phyloP scores from a whole-genome alignment of 73 alveolate genomes.

The Blepharisma stoltei region DNA sequence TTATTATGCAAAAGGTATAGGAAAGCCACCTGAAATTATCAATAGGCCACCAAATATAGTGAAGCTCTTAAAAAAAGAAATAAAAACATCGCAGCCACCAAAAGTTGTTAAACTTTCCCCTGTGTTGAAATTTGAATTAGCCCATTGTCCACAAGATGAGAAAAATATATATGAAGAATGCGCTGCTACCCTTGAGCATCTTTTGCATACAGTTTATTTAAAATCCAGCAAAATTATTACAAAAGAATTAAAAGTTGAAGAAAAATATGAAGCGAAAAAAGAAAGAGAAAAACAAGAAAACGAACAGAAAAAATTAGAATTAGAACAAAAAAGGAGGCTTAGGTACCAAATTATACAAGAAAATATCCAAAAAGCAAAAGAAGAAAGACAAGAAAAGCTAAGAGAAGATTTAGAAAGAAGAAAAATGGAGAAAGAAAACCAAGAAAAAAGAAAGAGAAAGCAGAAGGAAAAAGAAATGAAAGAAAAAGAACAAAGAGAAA shows the following conservation, averaged over 20 bases:
- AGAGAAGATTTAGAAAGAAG: not conserved
- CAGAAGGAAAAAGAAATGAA: not conserved
- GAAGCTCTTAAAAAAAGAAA: not conserved
- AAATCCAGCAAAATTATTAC: not conserved
- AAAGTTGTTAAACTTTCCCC: not conserved
- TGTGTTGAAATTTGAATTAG: not conserved
- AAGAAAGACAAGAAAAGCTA: not conserved
- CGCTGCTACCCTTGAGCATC: not conserved
- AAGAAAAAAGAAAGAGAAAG: not conserved
- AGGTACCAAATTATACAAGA: not conserved
- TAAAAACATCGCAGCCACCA: not conserved
- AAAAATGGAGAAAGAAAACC: not conserved
- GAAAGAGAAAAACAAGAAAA: not conserved
- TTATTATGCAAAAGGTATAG: not conserved
- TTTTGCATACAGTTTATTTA: not conserved
- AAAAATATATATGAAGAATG: constrained; percentile 6
- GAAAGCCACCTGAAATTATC: too few species aligned
- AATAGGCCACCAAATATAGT: too few species aligned
- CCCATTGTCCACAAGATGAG: not conserved
- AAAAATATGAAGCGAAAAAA: not conserved
- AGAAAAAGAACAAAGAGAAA: not conserved
- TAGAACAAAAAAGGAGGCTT: not conserved
- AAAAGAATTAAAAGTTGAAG: not conserved
- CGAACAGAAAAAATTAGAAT: not conserved
- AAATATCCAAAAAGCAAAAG: not conserved